Conservation (phyloP, 179 eudicot species). For the Silene noctiflora region DNA sequence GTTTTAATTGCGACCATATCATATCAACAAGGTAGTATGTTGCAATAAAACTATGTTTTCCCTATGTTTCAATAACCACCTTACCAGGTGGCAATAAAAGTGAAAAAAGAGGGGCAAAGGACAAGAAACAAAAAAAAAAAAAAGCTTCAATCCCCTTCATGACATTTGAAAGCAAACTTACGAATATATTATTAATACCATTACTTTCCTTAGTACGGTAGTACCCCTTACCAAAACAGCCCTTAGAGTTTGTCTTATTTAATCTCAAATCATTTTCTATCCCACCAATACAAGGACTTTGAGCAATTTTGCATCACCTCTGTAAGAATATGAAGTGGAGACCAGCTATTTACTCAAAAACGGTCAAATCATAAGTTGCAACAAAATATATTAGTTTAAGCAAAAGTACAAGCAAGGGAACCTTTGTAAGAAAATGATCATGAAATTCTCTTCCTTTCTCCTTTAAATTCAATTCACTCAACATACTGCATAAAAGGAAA, state of each 20-base stretch:
- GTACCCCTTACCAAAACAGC: background rate
- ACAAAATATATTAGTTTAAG: background rate
- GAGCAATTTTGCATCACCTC: slow-evolving; percentile 1
- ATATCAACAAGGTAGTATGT: background rate
- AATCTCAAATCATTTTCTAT: background rate
- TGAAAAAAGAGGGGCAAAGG: background rate
- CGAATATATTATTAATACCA: background rate
- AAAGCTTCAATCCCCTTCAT: background rate
- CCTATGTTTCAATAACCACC: background rate
- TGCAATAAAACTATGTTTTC: background rate
- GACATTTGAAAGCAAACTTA: background rate
- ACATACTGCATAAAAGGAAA: slow-evolving; percentile 39
- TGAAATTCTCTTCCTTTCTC: slow-evolving; percentile 94
- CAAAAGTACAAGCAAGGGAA: slow-evolving; percentile 23
- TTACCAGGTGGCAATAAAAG: background rate
- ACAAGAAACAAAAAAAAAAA: background rate
- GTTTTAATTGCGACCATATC: background rate
- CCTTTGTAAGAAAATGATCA: slow-evolving; percentile 94
- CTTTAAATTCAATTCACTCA: slow-evolving; percentile 78
- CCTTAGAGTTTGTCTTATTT: background rate
- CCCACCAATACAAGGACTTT: background rate
- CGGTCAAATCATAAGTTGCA: background rate
- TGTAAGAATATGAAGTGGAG: background rate
- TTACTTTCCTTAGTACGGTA: background rate
- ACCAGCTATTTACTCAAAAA: background rate